These are phyloP conservation scores for Cyanophora paradoxa DNA, from an alignment of 78 protist species.

Conservation along the genomic window DNA sequence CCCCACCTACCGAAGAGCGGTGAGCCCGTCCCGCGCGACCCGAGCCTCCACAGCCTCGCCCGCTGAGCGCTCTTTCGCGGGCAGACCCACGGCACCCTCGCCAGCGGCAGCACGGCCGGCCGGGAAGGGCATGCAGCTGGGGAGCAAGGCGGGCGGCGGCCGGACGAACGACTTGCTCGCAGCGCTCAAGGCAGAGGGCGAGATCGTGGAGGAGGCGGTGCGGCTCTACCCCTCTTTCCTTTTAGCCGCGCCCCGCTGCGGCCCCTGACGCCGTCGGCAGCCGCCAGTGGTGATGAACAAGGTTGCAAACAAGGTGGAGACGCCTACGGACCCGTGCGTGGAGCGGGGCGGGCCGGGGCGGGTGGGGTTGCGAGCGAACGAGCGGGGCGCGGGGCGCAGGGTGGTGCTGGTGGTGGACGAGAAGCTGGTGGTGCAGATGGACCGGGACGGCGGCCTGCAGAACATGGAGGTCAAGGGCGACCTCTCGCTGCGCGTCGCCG, in stretches of 20 bases:
- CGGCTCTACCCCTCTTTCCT: background rate
- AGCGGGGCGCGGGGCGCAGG: too few species aligned
- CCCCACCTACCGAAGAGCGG: too few species aligned
- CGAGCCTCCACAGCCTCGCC: too few species aligned
- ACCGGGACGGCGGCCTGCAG: slow-evolving; percentile 46
- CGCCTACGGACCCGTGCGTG: background rate
- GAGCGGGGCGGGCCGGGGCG: background rate
- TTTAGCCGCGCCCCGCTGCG: background rate
- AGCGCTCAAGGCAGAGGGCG: slow-evolving; percentile 27
- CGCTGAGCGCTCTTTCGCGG: too few species aligned
- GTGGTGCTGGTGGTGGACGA: slow-evolving; percentile 41
- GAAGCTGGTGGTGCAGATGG: background rate
- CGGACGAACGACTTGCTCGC: slow-evolving; percentile 19
- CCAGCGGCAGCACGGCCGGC: background rate
- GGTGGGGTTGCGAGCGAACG: too few species aligned
- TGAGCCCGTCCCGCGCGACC: too few species aligned
- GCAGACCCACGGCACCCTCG: too few species aligned
- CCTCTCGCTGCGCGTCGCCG: slow-evolving; percentile 23
- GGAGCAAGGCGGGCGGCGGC: slow-evolving; percentile 8
- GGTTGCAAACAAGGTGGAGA: background rate
- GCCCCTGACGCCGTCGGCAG: background rate
- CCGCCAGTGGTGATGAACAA: background rate
- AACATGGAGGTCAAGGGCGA: slow-evolving; percentile 50
- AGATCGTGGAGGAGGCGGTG: background rate
- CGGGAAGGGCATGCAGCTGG: slow-evolving; percentile 39